These are phyloP conservation scores for Aspergillus ruber DNA, from an alignment of 2,329 filamentous ascomycete species.

Conservation along the genomic window DNA sequence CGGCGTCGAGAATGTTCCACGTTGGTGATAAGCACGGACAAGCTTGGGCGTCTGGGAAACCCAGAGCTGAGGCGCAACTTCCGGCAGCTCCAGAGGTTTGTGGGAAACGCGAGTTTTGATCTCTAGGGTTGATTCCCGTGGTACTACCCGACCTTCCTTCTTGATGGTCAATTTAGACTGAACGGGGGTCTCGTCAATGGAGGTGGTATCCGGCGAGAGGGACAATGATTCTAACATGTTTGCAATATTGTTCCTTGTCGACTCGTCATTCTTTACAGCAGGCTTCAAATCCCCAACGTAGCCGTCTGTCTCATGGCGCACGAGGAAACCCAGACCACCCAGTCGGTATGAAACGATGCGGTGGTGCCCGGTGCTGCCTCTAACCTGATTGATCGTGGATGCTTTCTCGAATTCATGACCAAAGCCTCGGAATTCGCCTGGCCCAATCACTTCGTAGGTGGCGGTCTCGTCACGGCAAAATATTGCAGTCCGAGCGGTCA, in stretches of 20 bases:
- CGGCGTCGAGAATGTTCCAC: slow-evolving; percentile 29
- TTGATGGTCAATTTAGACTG: slow-evolving; percentile 25
- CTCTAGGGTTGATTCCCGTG: slow-evolving; percentile 36
- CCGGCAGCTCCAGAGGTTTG: slow-evolving; percentile 27
- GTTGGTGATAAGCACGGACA: slow-evolving; percentile 39
- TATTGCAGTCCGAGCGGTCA: slow-evolving; percentile 32
- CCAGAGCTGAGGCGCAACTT: slow-evolving; percentile 41
- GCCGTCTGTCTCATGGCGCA: slow-evolving; percentile 41
- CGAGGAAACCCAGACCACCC: slow-evolving; percentile 34
- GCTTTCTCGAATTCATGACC: slow-evolving; percentile 43
- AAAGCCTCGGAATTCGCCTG: slow-evolving; percentile 36
- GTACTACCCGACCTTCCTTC: slow-evolving; percentile 25
- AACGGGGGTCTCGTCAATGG: background rate
- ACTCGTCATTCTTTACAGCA: background rate
- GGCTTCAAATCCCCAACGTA: slow-evolving; percentile 21
- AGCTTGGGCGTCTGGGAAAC: slow-evolving; percentile 43
- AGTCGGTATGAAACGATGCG: slow-evolving; percentile 43
- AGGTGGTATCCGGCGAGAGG: slow-evolving; percentile 1
- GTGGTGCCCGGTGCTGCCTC: slow-evolving; percentile 40
- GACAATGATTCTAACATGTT: slow-evolving; percentile 3
- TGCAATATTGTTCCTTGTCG: slow-evolving; percentile 11
- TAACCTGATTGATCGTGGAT: slow-evolving; percentile 33
- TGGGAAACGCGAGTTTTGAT: slow-evolving; percentile 40
- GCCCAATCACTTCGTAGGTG: slow-evolving; percentile 22
- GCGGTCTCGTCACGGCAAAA: slow-evolving; percentile 31